phyloP scores from a whole-genome alignment of 2,329 filamentous ascomycete species.

The Ceratocystis papillata region DNA sequence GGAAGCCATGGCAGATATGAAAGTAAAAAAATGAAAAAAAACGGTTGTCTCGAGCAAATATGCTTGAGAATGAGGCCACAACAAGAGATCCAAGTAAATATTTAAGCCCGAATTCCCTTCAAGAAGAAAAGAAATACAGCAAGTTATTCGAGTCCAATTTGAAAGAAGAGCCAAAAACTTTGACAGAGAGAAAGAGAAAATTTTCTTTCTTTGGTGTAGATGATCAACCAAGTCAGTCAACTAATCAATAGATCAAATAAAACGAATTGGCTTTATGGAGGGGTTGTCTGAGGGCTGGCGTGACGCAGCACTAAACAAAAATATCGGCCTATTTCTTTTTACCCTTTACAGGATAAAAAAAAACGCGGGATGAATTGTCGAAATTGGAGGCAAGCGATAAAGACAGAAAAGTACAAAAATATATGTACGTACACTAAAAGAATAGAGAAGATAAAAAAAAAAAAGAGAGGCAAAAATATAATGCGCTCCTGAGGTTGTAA shows the following conservation, averaged over 20 bases:
- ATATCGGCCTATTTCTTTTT: conserved; percentile 5
- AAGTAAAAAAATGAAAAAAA: background rate
- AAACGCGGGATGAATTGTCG: background rate
- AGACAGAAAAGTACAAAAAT: background rate
- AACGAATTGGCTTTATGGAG: conserved; percentile 7
- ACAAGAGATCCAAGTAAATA: background rate
- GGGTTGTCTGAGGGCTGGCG: conserved; percentile 14
- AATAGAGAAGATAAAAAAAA: background rate
- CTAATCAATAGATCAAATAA: conserved; percentile 1
- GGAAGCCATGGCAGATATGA: conserved; percentile 3
- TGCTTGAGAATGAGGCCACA: background rate
- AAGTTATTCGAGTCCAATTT: background rate
- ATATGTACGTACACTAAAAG: background rate
- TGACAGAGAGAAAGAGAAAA: background rate
- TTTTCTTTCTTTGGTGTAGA: conserved; percentile 5
- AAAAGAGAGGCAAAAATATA: background rate
- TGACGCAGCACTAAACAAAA: conserved; percentile 13
- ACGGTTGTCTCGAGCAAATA: background rate
- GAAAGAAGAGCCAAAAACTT: background rate
- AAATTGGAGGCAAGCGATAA: background rate
- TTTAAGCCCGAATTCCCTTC: background rate
- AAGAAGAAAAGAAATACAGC: conserved; percentile 1
- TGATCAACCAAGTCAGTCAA: background rate
- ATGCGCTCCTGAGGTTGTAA: background rate
- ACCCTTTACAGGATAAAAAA: background rate